Evolutionary conservation across 2,329 filamentous ascomycete genomes (phyloP).

Genomic region (Nannizziopsis arthrosporioides): DNA sequence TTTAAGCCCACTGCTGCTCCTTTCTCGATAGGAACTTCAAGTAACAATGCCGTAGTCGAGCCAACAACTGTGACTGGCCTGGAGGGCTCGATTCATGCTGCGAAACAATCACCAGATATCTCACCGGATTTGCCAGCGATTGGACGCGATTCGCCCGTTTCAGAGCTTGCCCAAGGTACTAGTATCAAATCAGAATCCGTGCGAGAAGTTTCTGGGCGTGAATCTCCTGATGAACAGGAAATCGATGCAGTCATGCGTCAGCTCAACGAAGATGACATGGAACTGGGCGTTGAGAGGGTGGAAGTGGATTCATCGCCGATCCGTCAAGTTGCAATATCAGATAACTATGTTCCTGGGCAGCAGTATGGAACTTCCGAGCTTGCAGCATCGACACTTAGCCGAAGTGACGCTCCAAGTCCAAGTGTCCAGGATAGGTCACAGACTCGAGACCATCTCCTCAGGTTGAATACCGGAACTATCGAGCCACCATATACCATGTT

Average conservation of each 20-base stretch:
- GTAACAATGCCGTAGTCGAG: slow-evolving; percentile 13
- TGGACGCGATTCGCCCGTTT: slow-evolving; percentile 9
- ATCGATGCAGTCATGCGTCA: slow-evolving; percentile 89
- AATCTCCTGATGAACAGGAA: slow-evolving; percentile 47
- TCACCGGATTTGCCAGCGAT: slow-evolving; percentile 17
- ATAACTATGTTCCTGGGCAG: slow-evolving; percentile 4
- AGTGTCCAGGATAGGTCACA: slow-evolving; percentile 47
- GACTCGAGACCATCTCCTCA: slow-evolving; percentile 37
- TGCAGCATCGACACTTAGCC: slow-evolving; percentile 26
- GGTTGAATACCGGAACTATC: slow-evolving; percentile 25
- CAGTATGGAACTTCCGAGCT: slow-evolving; percentile 11
- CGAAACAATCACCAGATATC: slow-evolving; percentile 20
- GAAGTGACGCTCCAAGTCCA: slow-evolving; percentile 62
- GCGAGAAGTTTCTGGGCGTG: slow-evolving; percentile 20
- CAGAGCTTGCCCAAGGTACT: slow-evolving; percentile 9
- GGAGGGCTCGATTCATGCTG: slow-evolving; percentile 29
- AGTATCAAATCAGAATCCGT: slow-evolving; percentile 10
- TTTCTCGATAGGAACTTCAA: slow-evolving; percentile 9
- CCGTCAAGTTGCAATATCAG: slow-evolving; percentile 9
- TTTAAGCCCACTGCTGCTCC: slow-evolving; percentile 28
- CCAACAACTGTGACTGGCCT: slow-evolving; percentile 20
- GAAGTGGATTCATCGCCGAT: slow-evolving; percentile 22
- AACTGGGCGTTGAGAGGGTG: slow-evolving; percentile 60
- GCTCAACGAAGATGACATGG: slow-evolving; percentile 60
- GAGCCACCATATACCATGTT: slow-evolving; percentile 36